Conservation (phyloP, 148 eudicot genomes). For the Polygonum maritimum region DNA sequence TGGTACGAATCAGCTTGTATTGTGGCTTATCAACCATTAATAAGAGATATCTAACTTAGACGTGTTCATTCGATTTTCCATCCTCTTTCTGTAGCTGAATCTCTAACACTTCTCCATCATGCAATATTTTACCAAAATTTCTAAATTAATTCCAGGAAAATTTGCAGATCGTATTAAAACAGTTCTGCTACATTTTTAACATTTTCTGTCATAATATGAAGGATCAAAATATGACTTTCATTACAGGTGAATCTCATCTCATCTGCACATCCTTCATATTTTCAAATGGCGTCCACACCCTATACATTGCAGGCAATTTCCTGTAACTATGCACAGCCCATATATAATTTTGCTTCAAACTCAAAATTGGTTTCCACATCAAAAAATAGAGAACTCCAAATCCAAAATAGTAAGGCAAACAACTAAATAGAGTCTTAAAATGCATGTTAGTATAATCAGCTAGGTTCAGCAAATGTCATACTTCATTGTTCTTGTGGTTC, state of each 20-base stretch:
- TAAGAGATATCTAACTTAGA: too few species aligned
- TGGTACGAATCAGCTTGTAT: too few species aligned
- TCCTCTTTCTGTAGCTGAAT: too few species aligned
- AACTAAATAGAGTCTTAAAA: neutral
- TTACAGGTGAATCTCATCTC: neutral
- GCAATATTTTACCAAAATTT: too few species aligned
- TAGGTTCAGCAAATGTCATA: neutral
- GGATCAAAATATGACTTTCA: neutral
- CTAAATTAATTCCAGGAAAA: too few species aligned
- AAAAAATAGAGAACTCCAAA: neutral
- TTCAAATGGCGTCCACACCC: neutral
- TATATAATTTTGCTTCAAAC: neutral
- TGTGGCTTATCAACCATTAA: too few species aligned
- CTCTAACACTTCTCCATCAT: too few species aligned
- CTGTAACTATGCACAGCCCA: too few species aligned
- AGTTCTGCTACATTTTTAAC: too few species aligned
- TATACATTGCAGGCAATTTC: neutral
- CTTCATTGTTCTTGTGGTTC: conserved; percentile 13
- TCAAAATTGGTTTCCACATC: neutral
- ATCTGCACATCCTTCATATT: neutral
- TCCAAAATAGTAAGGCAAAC: neutral
- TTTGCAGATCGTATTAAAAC: too few species aligned
- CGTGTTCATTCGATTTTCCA: too few species aligned
- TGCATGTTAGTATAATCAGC: neutral
- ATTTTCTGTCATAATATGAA: neutral